A percentile compares a stretch with the other conserved stretches of the same genome.
These are phyloP conservation scores for Tephrocybe sp. DNA, from an alignment of 768 basidiomycete genomes.

Conservation along the genomic window DNA sequence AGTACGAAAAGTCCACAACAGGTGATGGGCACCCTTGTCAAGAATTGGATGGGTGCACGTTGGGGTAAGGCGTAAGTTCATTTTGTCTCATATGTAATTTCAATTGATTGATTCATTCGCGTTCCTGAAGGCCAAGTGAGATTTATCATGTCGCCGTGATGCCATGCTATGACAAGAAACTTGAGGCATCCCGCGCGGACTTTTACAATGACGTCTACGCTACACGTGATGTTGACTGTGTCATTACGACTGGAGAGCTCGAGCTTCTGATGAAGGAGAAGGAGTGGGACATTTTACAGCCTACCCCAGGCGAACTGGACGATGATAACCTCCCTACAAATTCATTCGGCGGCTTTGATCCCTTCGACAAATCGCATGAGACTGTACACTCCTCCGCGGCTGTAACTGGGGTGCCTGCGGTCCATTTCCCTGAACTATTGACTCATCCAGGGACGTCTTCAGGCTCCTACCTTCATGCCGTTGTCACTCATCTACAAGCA, in stretches of 20 bases:
- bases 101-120: not conserved
- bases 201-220: conserved; percentile 82
- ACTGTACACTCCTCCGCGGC: not conserved
- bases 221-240: conserved; percentile 94
- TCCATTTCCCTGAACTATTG: conserved; percentile 66
- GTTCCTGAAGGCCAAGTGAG: conserved; percentile 63
- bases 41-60: conserved; percentile 73
- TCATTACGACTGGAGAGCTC: conserved; percentile 94
- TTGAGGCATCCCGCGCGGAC: conserved; percentile 93
- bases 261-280: conserved; percentile 81
- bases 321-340: conserved; percentile 17
- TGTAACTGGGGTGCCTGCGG: conserved; percentile 7
- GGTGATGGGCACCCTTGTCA: conserved; percentile 90
- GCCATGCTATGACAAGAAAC: conserved; percentile 99
- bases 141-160: conserved; percentile 97
- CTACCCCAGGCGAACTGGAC: conserved; percentile 52
- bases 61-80: conserved; percentile 67
- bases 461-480: conserved; percentile 85
- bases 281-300: conserved; percentile 67
- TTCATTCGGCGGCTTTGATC: conserved; percentile 12
- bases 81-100: conserved; percentile 26
- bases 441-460: conserved; percentile 83
- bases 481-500: conserved; percentile 55
- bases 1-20: conserved; percentile 91
- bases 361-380: not conserved